These are phyloP conservation scores for Puccinia coronata DNA, from an alignment of 1,284 basidiomycete genomes.

Conservation along the genomic window DNA sequence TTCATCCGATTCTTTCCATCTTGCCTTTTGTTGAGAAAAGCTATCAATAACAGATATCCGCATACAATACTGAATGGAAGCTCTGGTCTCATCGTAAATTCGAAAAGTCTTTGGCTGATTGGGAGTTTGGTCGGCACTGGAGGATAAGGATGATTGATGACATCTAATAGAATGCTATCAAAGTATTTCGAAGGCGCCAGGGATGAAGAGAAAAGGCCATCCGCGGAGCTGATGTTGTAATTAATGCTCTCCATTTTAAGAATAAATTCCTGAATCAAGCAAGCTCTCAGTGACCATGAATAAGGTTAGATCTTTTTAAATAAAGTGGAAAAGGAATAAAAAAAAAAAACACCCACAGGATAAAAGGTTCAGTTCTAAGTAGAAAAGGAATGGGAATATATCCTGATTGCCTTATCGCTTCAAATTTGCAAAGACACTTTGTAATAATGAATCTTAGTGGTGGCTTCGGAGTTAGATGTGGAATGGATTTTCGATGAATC, in stretches of 20 bases:
- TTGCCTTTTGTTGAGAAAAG: conserved; percentile 38
- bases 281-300: neutral
- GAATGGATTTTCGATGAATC: conserved; percentile 2
- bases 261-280: neutral
- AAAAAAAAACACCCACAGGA: neutral
- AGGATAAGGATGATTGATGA: conserved; percentile 46
- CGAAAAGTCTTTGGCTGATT: conserved; percentile 33
- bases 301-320: neutral
- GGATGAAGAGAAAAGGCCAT: neutral
- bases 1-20: conserved; percentile 55
- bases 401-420: neutral
- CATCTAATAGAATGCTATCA: conserved; percentile 2
- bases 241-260: conserved; percentile 4
- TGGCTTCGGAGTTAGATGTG: neutral
- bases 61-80: conserved; percentile 29
- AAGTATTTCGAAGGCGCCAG: conserved; percentile 13
- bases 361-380: neutral
- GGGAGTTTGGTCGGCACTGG: conserved; percentile 13
- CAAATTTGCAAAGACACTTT: conserved; percentile 1
- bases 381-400: neutral
- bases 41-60: conserved; percentile 37
- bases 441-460: neutral
- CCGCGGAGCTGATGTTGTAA: neutral
- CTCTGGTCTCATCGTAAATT: conserved; percentile 34
- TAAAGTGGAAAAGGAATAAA: neutral